Conservation (phyloP, 2,329 filamentous ascomycete species). For the Fusarium abutilonis region DNA sequence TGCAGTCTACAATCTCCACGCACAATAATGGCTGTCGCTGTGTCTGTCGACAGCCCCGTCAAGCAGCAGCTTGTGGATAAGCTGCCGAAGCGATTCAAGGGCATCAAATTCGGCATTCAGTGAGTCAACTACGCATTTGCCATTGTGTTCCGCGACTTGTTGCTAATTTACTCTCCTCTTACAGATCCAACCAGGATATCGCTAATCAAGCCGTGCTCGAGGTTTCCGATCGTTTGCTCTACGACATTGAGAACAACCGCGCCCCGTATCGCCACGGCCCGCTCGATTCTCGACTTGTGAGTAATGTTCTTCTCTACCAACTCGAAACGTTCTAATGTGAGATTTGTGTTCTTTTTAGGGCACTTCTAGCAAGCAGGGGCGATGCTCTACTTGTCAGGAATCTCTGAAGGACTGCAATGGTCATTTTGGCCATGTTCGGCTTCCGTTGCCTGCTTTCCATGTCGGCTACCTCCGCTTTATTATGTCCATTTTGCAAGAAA, state of each 20-base stretch:
- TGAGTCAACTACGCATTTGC: constrained; percentile 50
- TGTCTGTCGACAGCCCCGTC: constrained; percentile 52
- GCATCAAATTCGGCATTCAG: constrained; percentile 94
- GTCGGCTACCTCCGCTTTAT: constrained; percentile 96
- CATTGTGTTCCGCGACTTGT: background rate
- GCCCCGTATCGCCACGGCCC: constrained; percentile 83
- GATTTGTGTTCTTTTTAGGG: constrained; percentile 59
- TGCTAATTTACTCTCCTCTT: background rate
- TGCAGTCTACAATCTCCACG: background rate
- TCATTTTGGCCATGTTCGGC: constrained; percentile 92
- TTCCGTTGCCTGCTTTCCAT: constrained; percentile 92
- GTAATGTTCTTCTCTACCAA: constrained; percentile 19
- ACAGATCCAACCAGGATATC: constrained; percentile 88
- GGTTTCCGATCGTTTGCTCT: constrained; percentile 92
- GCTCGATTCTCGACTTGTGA: constrained; percentile 81
- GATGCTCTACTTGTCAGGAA: constrained; percentile 85
- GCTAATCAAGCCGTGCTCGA: constrained; percentile 95
- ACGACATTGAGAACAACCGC: constrained; percentile 85
- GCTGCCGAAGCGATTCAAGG: constrained; percentile 89
- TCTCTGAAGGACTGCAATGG: constrained; percentile 87
- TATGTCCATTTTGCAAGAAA: constrained; percentile 89
- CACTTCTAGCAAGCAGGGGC: constrained; percentile 83
- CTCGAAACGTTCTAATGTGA: background rate
- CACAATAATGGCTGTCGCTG: constrained; percentile 24
- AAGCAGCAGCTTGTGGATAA: constrained; percentile 93